phyloP scores from a whole-genome alignment of 1,284 basidiomycete genomes.

The Ustilago crameri region DNA sequence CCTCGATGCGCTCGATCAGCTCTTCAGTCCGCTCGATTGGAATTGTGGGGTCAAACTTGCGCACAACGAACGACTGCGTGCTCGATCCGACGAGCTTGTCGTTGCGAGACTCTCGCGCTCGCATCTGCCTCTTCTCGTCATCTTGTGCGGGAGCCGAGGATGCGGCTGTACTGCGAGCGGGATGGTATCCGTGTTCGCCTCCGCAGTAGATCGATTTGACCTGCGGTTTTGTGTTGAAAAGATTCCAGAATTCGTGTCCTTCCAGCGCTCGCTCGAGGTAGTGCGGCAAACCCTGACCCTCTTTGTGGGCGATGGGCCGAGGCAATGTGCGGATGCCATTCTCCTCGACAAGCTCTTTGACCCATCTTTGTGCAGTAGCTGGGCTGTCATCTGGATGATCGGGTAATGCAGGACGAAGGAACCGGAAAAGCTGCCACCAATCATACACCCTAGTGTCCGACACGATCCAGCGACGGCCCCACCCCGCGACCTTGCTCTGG shows the following conservation, averaged over 20 bases:
- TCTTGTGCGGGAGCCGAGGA: neutral
- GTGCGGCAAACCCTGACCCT: slow-evolving; percentile 28
- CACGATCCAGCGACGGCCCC: slow-evolving; percentile 57
- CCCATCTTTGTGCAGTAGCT: slow-evolving; percentile 36
- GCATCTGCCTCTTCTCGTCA: slow-evolving; percentile 1
- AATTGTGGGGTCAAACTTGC: slow-evolving; percentile 36
- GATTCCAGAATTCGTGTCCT: slow-evolving; percentile 50
- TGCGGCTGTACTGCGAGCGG: neutral
- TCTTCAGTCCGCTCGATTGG: slow-evolving; percentile 20
- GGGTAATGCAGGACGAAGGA: slow-evolving; percentile 32
- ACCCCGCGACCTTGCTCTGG: slow-evolving; percentile 24
- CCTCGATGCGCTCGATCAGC: slow-evolving; percentile 31
- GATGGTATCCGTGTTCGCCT: slow-evolving; percentile 23
- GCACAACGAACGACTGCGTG: slow-evolving; percentile 28
- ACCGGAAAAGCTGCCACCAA: slow-evolving; percentile 55
- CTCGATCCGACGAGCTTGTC: slow-evolving; percentile 31
- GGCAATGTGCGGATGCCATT: slow-evolving; percentile 31
- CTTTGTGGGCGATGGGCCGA: slow-evolving; percentile 36
- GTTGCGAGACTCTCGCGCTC: neutral
- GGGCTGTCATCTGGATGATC: slow-evolving; percentile 39
- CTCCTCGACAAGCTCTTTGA: slow-evolving; percentile 34
- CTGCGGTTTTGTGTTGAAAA: slow-evolving; percentile 27
- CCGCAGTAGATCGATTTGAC: slow-evolving; percentile 29
- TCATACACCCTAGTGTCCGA: slow-evolving; percentile 52
- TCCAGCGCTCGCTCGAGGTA: slow-evolving; percentile 49